phyloP scores from a whole-genome alignment of 495 filamentous ascomycete species.

The Trichoderma reesei region DNA sequence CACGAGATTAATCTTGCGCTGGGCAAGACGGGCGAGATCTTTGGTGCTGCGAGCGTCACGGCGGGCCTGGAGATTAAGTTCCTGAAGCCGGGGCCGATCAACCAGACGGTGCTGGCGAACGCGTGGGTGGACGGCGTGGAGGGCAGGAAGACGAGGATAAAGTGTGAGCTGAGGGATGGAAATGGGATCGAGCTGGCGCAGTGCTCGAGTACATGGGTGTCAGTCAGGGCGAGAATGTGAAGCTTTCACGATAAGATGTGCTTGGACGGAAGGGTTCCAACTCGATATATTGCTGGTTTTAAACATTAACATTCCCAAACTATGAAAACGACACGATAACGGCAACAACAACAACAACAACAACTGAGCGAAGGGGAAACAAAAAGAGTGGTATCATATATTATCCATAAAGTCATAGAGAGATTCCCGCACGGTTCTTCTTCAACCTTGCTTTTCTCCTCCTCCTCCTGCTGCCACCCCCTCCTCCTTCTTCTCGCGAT shows the following conservation, averaged over 20 bases:
- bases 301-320: not conserved
- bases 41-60: not conserved
- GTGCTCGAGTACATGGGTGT: conserved; percentile 8
- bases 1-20: conserved; percentile 8
- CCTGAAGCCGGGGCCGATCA: not conserved
- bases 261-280: not conserved
- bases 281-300: not conserved
- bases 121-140: conserved; percentile 1
- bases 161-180: conserved; percentile 1
- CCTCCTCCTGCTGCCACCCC: not conserved
- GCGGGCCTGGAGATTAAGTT: conserved; percentile 1
- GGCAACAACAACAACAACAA: not conserved
- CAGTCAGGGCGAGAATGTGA: not conserved
- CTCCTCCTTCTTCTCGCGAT: not conserved
- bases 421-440: not conserved
- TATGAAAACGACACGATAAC: not conserved
- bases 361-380: not conserved
- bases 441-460: not conserved
- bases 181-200: not conserved
- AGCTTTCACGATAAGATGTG: not conserved
- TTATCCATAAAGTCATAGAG: conserved; percentile 2
- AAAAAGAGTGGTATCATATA: conserved; percentile 4
- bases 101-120: not conserved
- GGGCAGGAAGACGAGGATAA: not conserved
- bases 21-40: not conserved